phyloP scores from a whole-genome alignment of 257 asterid species.

The Vinca minor region DNA sequence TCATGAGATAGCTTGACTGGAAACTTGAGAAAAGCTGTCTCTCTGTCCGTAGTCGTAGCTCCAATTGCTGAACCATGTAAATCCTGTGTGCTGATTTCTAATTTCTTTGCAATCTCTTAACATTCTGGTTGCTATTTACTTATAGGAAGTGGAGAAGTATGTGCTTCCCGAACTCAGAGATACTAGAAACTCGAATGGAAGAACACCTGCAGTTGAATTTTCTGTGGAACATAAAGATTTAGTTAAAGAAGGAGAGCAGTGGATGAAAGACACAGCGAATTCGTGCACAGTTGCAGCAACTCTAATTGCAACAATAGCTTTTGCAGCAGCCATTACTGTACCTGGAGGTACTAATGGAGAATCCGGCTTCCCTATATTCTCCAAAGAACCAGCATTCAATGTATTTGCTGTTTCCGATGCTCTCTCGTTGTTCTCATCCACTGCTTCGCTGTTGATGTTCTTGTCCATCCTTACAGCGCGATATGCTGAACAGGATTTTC shows the following conservation, averaged over 20 bases:
- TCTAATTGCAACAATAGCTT: slow-evolving; percentile 31
- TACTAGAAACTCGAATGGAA: slow-evolving; percentile 14
- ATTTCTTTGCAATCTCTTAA: too few species aligned
- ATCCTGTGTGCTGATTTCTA: too few species aligned
- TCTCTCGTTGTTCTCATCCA: slow-evolving; percentile 30
- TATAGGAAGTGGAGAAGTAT: slow-evolving; percentile 34
- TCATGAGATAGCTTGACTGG: too few species aligned
- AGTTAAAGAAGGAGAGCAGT: slow-evolving; percentile 28
- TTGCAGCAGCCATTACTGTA: slow-evolving; percentile 37
- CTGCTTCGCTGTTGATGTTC: slow-evolving; percentile 13
- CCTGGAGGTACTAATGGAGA: slow-evolving; percentile 27
- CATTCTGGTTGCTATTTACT: too few species aligned
- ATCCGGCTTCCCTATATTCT: slow-evolving; percentile 24
- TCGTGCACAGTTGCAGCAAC: slow-evolving; percentile 33
- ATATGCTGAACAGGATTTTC: slow-evolving; percentile 18
- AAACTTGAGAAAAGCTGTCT: too few species aligned
- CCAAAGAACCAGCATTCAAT: neutral
- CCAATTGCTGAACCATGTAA: too few species aligned
- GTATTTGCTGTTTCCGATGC: slow-evolving; percentile 28
- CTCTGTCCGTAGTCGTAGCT: too few species aligned
- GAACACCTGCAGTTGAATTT: slow-evolving; percentile 29
- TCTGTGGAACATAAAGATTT: slow-evolving; percentile 23
- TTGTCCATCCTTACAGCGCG: slow-evolving; percentile 21
- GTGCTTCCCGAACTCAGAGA: slow-evolving; percentile 24
- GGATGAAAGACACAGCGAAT: slow-evolving; percentile 37